phyloP scores from a whole-genome alignment of 1,284 basidiomycete species.

The Phellinidium pouzarii region DNA sequence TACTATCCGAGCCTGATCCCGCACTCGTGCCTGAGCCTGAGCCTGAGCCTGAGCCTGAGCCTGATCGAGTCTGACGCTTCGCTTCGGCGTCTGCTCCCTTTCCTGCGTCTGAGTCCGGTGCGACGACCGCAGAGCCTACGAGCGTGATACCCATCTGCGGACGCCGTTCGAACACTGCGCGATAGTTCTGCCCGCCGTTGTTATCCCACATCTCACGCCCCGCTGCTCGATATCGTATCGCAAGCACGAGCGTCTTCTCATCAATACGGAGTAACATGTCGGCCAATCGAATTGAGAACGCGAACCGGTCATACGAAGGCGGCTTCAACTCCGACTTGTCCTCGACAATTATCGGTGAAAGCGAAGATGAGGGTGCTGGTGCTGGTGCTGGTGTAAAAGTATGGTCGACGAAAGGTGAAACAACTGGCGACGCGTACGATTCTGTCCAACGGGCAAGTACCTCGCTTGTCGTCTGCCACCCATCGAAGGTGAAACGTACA shows the following conservation, averaged over 20 bases:
- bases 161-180: conserved; percentile 45
- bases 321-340: background rate
- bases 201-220: conserved; percentile 89
- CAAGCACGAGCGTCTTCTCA: conserved; percentile 81
- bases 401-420: background rate
- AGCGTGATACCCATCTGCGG: conserved; percentile 1
- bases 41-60: background rate
- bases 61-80: background rate
- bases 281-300: conserved; percentile 58
- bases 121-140: conserved; percentile 11
- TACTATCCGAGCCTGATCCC: background rate
- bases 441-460: conserved; percentile 76
- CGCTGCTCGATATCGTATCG: conserved; percentile 69
- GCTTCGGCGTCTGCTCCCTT: background rate
- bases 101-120: background rate
- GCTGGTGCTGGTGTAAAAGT: too few species aligned
- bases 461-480: conserved; percentile 94
- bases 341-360: background rate
- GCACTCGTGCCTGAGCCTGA: background rate
- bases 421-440: conserved; percentile 30
- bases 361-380: background rate
- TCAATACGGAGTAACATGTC: conserved; percentile 67
- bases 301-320: conserved; percentile 36
- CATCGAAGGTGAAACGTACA: conserved; percentile 88
- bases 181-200: conserved; percentile 77